Evolutionary conservation across 164 flowering plant species (phyloP).

Genomic region (Vitis amurensis): DNA sequence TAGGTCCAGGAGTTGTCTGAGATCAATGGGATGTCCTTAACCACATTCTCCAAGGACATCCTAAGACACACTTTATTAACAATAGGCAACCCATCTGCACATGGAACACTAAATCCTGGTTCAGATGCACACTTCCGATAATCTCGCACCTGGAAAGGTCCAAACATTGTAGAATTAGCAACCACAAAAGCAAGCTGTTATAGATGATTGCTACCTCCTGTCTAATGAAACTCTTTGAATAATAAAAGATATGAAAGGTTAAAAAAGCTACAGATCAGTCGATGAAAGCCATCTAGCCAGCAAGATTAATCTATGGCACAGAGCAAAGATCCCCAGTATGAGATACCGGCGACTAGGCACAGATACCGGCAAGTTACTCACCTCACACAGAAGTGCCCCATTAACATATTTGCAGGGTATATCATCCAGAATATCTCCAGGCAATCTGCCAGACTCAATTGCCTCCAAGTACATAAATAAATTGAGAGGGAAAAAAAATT

Average conservation of each 20-base stretch:
- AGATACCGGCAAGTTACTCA: constrained; percentile 23
- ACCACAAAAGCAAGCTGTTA: background rate
- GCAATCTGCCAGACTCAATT: constrained; percentile 87
- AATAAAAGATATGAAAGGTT: no score
- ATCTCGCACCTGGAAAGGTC: constrained; percentile 71
- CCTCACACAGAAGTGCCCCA: constrained; percentile 86
- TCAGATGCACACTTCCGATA: constrained; percentile 55
- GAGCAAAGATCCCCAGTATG: no score
- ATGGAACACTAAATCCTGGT: constrained; percentile 34
- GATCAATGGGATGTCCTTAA: constrained; percentile 85
- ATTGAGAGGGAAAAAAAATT: constrained; percentile 3
- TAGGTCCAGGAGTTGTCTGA: constrained; percentile 90
- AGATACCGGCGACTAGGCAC: no score
- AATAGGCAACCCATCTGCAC: constrained; percentile 39
- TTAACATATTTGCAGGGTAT: constrained; percentile 82
- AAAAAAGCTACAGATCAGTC: no score
- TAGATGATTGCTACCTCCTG: no score
- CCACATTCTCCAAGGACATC: constrained; percentile 92
- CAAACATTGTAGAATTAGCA: constrained; percentile 1
- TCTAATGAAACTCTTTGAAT: no score
- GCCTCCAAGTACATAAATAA: constrained; percentile 52
- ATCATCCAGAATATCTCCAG: constrained; percentile 84
- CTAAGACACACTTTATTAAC: constrained; percentile 61
- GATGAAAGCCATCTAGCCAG: no score
- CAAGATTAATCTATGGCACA: no score